phyloP scores from a whole-genome alignment of 2,329 filamentous ascomycete species.

The Fonsecaea nubica region DNA sequence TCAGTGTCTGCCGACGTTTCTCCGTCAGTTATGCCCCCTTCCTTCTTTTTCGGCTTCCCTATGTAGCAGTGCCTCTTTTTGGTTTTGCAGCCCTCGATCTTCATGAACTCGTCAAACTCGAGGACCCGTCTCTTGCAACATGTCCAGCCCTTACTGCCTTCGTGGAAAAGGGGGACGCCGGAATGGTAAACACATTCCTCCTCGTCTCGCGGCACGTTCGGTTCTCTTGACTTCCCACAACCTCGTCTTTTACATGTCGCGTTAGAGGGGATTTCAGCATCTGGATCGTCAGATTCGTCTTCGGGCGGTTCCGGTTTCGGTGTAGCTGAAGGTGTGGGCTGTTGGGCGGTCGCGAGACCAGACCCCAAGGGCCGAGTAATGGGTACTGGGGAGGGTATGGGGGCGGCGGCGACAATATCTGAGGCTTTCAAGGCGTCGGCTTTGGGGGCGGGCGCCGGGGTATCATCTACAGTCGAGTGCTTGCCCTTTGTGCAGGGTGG shows the following conservation, averaged over 20 bases:
- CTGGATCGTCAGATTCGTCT: constrained; percentile 85
- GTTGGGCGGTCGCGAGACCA: constrained; percentile 44
- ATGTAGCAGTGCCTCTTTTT: constrained; percentile 85
- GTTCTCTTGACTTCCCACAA: constrained; percentile 62
- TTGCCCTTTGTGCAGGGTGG: constrained; percentile 90
- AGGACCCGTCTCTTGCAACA: constrained; percentile 95
- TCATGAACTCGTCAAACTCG: constrained; percentile 98
- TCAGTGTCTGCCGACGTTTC: constrained; percentile 46
- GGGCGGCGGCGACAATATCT: constrained; percentile 31
- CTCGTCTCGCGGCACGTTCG: constrained; percentile 64
- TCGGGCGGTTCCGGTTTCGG: constrained; percentile 71
- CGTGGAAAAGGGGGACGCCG: constrained; percentile 90
- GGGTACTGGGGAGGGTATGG: constrained; percentile 33
- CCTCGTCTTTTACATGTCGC: constrained; percentile 77
- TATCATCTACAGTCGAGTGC: constrained; percentile 86
- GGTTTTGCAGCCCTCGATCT: constrained; percentile 86
- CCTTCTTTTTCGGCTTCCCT: constrained; percentile 68
- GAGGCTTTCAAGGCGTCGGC: constrained; percentile 35
- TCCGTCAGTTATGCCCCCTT: constrained; percentile 72
- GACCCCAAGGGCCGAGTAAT: constrained; percentile 39
- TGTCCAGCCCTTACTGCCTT: constrained; percentile 96
- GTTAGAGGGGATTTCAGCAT: constrained; percentile 73
- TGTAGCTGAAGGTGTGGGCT: constrained; percentile 47
- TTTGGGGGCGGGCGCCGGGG: constrained; percentile 55
- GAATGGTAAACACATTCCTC: constrained; percentile 90